A percentile compares a stretch with the other conserved stretches of the same genome.
These are phyloP conservation scores for Sesbania bispinosa DNA, from an alignment of 306 rosid genomes.

Conservation along the genomic window DNA sequence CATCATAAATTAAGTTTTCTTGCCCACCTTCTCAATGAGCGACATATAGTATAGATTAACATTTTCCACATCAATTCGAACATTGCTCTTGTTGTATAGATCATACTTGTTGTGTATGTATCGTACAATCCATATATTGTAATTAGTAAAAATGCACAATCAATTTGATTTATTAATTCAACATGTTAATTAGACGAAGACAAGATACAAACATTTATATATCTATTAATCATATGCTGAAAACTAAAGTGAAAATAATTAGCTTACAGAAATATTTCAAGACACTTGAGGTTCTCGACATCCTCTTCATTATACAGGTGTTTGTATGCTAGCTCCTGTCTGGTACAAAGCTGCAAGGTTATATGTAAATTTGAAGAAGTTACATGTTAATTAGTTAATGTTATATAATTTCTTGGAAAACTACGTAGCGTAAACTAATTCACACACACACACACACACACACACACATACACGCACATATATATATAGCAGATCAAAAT, in stretches of 20 bases:
- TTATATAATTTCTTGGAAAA: too few relatives aligned
- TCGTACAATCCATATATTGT: too few relatives aligned
- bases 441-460: too few relatives aligned
- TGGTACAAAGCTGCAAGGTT: constrained; percentile 47
- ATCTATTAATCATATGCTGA: too few relatives aligned
- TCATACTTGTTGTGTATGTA: constrained; percentile 63
- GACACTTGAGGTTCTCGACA: constrained; percentile 58
- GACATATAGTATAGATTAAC: constrained; percentile 67
- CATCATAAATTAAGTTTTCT: too few relatives aligned
- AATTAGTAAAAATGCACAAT: too few relatives aligned
- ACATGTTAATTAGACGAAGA: too few relatives aligned
- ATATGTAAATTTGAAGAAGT: neutral
- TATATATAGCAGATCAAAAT: neutral
- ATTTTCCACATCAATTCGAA: constrained; percentile 41
- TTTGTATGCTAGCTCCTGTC: constrained; percentile 49
- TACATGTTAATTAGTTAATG: too few relatives aligned
- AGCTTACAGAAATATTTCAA: constrained; percentile 53
- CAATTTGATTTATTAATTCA: too few relatives aligned
- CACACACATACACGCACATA: too few relatives aligned
- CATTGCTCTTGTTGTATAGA: constrained; percentile 71
- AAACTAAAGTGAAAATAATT: neutral
- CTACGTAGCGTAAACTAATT: too few relatives aligned
- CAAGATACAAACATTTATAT: neutral
- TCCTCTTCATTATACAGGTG: constrained; percentile 61
- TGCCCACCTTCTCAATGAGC: constrained; percentile 55